Conservation (phyloP, 805 yeast genomes). For the Candida hungchunana region DNA sequence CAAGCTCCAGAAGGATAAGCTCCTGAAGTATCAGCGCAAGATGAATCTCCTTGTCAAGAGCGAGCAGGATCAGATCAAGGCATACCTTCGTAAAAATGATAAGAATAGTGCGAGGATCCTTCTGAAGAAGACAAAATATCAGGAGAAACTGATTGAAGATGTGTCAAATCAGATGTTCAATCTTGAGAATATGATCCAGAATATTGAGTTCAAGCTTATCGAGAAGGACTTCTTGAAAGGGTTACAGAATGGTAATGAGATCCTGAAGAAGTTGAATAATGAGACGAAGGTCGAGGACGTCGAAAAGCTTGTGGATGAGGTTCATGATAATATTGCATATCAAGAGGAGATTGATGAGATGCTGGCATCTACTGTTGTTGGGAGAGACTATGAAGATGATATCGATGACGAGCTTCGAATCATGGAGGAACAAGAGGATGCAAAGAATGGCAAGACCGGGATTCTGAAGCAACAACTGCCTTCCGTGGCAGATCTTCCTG, state of each 20-base stretch:
- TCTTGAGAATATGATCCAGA: conserved; percentile 70
- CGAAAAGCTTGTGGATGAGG: conserved; percentile 80
- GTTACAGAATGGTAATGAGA: conserved; percentile 72
- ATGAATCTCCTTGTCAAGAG: conserved; percentile 52
- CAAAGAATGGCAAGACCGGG: conserved; percentile 2
- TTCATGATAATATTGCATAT: conserved; percentile 74
- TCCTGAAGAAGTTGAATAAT: conserved; percentile 66
- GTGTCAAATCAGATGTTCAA: conserved; percentile 77
- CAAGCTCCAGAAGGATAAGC: conserved; percentile 82
- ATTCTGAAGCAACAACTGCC: conserved; percentile 21
- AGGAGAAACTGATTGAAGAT: conserved; percentile 62
- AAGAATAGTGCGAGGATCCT: conserved; percentile 60
- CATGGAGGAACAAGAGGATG: conserved; percentile 32
- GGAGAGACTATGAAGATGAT: conserved; percentile 45
- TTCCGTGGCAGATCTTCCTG: conserved; percentile 16
- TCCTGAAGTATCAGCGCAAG: conserved; percentile 59
- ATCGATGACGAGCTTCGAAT: conserved; percentile 59
- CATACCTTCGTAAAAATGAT: conserved; percentile 25
- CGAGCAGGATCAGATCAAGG: conserved; percentile 43
- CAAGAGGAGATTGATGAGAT: conserved; percentile 68
- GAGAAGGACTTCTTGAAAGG: conserved; percentile 85
- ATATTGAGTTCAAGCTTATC: conserved; percentile 83
- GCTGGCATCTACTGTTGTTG: conserved; percentile 35
- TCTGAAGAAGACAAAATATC: conserved; percentile 75
- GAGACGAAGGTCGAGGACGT: conserved; percentile 77